phyloP scores from a whole-genome alignment of 1,139 yeast genomes.

The Pneumocystis jirovecii region DNA sequence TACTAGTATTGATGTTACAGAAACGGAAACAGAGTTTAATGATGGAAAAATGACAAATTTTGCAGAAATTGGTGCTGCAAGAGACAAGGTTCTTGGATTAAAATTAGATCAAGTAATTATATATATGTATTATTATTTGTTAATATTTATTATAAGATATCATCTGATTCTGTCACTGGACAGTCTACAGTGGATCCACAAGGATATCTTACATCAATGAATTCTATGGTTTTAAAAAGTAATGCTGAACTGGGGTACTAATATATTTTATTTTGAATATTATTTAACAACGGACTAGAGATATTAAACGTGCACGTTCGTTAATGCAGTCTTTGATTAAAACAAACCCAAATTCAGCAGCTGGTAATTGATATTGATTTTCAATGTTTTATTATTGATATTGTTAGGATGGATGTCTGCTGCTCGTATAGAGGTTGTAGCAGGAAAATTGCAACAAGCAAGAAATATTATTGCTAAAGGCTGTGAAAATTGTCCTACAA shows the following conservation, averaged over 20 bases:
- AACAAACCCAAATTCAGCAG: slow-evolving; percentile 57
- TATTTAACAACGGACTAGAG: slow-evolving; percentile 22
- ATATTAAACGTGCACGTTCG: slow-evolving; percentile 42
- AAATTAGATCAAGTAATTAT: slow-evolving; percentile 29
- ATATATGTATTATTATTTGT: not conserved
- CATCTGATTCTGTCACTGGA: slow-evolving; percentile 15
- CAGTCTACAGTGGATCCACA: slow-evolving; percentile 24
- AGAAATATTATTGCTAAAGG: slow-evolving; percentile 52
- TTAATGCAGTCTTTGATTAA: slow-evolving; percentile 55
- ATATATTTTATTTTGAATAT: not conserved
- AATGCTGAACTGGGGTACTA: slow-evolving; percentile 22
- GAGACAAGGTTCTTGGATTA: slow-evolving; percentile 37
- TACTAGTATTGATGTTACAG: slow-evolving; percentile 19
- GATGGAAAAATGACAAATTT: slow-evolving; percentile 30
- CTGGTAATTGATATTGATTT: slow-evolving; percentile 14
- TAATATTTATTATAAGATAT: slow-evolving; percentile 13
- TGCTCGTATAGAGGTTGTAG: slow-evolving; percentile 62
- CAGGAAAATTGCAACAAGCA: slow-evolving; percentile 41
- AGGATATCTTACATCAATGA: slow-evolving; percentile 29
- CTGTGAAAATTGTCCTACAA: slow-evolving; percentile 49
- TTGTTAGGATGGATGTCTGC: slow-evolving; percentile 66
- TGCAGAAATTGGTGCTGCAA: slow-evolving; percentile 37
- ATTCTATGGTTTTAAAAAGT: slow-evolving; percentile 17
- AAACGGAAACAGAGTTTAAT: slow-evolving; percentile 13
- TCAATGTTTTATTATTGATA: not conserved